phyloP scores from a whole-genome alignment of 805 yeast genomes.

The Suhomyces prunicola region DNA sequence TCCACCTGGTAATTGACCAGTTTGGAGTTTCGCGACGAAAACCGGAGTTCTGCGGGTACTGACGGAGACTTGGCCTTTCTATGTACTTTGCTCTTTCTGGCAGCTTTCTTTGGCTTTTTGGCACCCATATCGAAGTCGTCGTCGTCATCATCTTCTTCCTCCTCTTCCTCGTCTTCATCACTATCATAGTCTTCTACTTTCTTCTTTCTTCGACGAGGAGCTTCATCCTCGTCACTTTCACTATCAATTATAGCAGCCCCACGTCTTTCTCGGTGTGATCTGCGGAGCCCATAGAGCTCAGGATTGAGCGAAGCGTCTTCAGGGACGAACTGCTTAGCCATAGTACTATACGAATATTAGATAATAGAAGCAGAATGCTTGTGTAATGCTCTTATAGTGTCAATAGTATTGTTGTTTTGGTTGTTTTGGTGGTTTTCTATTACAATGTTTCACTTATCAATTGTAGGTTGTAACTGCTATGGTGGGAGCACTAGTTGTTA shows the following conservation, averaged over 20 bases:
- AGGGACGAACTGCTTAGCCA: slow-evolving; percentile 35
- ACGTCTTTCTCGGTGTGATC: slow-evolving; percentile 64
- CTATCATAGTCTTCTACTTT: slow-evolving; percentile 15
- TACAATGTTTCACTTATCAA: background rate
- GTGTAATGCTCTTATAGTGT: background rate
- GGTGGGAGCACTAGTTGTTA: no score
- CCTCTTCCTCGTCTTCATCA: slow-evolving; percentile 17
- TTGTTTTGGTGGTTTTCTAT: background rate
- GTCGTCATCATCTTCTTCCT: slow-evolving; percentile 18
- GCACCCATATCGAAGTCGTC: slow-evolving; percentile 24
- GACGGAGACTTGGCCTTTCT: background rate
- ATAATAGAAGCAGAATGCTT: background rate
- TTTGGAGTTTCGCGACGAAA: slow-evolving; percentile 67
- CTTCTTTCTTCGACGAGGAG: slow-evolving; percentile 12
- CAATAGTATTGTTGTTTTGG: background rate
- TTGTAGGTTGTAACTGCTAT: background rate
- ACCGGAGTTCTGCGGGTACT: slow-evolving; percentile 55
- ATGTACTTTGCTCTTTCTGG: background rate
- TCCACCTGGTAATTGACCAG: slow-evolving; percentile 78
- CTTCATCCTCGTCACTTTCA: slow-evolving; percentile 33
- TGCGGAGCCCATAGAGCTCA: slow-evolving; percentile 77
- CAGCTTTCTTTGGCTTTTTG: slow-evolving; percentile 12
- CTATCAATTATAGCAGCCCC: slow-evolving; percentile 32
- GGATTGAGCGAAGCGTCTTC: slow-evolving; percentile 66
- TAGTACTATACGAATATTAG: background rate